Base-by-base conservation (phyloP, 1,284 basidiomycete genomes). In the Leccinum angustisporum region DNA sequence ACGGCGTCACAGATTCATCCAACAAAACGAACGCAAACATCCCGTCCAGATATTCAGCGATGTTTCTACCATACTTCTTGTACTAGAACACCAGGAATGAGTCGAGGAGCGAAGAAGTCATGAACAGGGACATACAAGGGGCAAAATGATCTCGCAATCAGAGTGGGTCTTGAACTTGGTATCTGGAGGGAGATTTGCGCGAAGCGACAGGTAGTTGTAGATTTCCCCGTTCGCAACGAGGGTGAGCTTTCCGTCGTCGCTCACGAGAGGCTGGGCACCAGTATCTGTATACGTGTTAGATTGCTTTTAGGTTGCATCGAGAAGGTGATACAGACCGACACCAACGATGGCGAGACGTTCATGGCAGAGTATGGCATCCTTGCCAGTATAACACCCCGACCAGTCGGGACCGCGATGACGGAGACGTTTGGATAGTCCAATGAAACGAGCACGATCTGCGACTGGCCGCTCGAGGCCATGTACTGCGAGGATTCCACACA, bases 1-100 rank as follows among this genome's bases (percentile, higher is more conserved):
- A 84, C 8, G 97, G 97, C 1, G 90, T 83, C 62, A 93, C 90
- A 10, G 92, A 92, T 72, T 95, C 94, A 78, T 99, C 97, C 62
- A 99, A 83, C 53, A 99, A 86, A 66, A 97, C 91, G 73, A 99
- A 99, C 9, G 95, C 96, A 81, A 99, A 99, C 95, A 99, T 98
- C 69, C 97, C 97, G 75, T 99, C 97, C 64, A 99, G 90, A 75
- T 87, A 81, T 72, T 79, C 78, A 78, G 91, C 92, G 30, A 96
- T 78, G 3, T 83, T 84, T 68, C 86, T 92, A 72, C 82, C 94
- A 73, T 93, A 77, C 80, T 94, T 89, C 70, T 83, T 82, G 81
- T 97, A 97, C 95, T 97, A 69, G 16, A 62, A 38, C 54, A 10
- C 61, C 27, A 51, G 1, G 53, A 48, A 46, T 31, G 4, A 70